Base-by-base conservation (phyloP, 129 eudicot species). In the Saposhnikovia divaricata region DNA sequence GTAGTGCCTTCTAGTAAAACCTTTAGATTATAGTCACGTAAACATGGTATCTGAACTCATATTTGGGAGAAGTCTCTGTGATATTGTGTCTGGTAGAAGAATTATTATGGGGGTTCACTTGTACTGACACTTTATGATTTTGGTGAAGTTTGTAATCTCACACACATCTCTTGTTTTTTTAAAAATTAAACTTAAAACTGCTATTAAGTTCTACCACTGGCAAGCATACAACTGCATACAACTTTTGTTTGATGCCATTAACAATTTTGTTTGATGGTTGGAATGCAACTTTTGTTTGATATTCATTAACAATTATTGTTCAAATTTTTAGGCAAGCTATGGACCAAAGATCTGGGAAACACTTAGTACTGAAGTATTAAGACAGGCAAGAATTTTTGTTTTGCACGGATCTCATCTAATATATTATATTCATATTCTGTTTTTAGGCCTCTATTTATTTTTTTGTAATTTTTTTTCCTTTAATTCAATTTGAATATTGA, bases 291-390 rank as follows among this genome's bases (percentile, higher is more conserved):
- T 31, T 47, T 74, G 7, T 55, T 16, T 43, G 1, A 57, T 39
- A 46, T 53, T 72, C 77, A 79, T 39, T 78, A 39, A 57, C 9
- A 48, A 53, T 45, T 31, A 18, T 66, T 38, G 63, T 63, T 79
- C 57, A 2, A 25, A 76, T 83, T 28, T 53, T 77, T 84, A 91
- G 92, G 87, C 81, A 71, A 80, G 86, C 19, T 81, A 76, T 78
- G 89, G 92, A 83, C 83, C 85, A 80, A 82, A 84, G 78, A 74
- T 80, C 45, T 78, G 80, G 81, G 87, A 86, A 85, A 76, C 81
- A 44, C 89, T 89, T 80, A 78, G 84, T 79, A 89, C 94, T 18
- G 89, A 87, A 14, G 82, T 80, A 72, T 79, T 72, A 76, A 86
- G 81, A 70, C 84, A 82, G 88, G 78, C 43, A 25, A 75, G 78